Base-by-base conservation (phyloP, 2,329 filamentous ascomycete species). In the Stemphylium vesicarium region DNA sequence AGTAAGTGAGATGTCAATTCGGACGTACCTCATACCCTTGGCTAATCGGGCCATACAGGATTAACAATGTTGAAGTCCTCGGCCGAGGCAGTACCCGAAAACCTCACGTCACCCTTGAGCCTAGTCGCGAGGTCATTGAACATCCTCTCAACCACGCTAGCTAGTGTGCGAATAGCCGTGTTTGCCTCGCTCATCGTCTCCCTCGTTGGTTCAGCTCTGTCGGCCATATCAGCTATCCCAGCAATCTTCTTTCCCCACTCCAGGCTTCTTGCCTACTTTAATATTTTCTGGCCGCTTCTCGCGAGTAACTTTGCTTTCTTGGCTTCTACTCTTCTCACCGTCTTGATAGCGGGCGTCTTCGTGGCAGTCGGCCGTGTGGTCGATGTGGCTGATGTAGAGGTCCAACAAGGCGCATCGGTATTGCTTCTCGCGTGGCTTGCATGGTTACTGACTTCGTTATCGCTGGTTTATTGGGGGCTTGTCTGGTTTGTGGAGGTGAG, bases 401-500 rank as follows among this genome's bases (percentile, higher is more conserved):
- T 67, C 9, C 4, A 12, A 8, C 47, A 48, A 18, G 66, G 66
- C 6, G 22, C 22, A n/a, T 51, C 22, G 15, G 53, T 42, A 16
- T 26, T 70, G 44, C 12, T 65, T 38, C 57, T 68, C 16, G 42
- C 56, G 18, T 70, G 68, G 66, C 26, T 71, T n/a, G 44, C 45
- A 15, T 66, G 56, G 48, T 16, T 50, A 22, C 54, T 62, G 15
- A 35, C 44, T 10, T 36, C 37, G 22, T 8, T 68, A 2, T 42
- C 43, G 13, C 29, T 36, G 2, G 15, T 51, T n/a, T 71, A 70
- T 50, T 70, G 68, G 66, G 26, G 32, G 12, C 16, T 49, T 6
- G 56, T 69, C 10, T 71, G 66, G 68, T 70, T 70, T 52, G 65
- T 71, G 13, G 66, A 70, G 58, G 57, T 62, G 11, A 56, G 66